A percentile compares a stretch with the other conserved stretches of the same genome.
Conservation (phyloP, 2,329 filamentous ascomycete species). For the Apiospora aurea region DNA sequence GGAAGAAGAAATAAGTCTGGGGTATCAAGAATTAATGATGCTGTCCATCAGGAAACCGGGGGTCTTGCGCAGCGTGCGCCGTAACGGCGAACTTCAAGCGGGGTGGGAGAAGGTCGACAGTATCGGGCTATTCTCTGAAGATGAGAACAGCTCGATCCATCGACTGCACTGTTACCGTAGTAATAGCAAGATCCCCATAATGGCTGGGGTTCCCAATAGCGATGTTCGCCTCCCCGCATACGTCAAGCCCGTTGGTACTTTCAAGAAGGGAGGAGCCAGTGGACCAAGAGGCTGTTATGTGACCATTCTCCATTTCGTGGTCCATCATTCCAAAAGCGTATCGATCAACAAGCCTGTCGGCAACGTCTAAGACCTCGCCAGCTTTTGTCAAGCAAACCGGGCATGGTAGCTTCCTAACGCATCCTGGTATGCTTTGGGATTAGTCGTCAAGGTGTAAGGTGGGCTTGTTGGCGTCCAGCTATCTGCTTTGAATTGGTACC, state of each 20-base stretch:
- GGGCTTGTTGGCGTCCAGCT: background rate
- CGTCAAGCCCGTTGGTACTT: background rate
- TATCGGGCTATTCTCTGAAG: background rate
- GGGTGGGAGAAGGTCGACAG: background rate
- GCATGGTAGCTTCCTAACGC: background rate
- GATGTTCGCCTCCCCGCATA: background rate
- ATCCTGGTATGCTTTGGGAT: no score
- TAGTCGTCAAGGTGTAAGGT: no score
- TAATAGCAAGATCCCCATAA: background rate
- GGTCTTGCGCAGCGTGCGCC: background rate
- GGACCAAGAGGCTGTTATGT: background rate
- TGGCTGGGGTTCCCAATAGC: background rate
- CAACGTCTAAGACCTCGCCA: background rate
- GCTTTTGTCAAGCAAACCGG: background rate
- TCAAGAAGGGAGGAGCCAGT: background rate
- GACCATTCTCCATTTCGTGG: background rate
- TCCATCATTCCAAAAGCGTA: background rate
- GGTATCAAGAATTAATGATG: slow-evolving; percentile 1
- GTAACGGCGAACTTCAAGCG: background rate
- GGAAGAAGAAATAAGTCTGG: background rate
- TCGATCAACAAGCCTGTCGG: background rate
- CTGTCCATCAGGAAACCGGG: background rate
- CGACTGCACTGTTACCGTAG: background rate
- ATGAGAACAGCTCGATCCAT: background rate
- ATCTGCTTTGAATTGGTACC: no score